phyloP scores from a whole-genome alignment of 768 basidiomycete species.

The Cyathus striatus region DNA sequence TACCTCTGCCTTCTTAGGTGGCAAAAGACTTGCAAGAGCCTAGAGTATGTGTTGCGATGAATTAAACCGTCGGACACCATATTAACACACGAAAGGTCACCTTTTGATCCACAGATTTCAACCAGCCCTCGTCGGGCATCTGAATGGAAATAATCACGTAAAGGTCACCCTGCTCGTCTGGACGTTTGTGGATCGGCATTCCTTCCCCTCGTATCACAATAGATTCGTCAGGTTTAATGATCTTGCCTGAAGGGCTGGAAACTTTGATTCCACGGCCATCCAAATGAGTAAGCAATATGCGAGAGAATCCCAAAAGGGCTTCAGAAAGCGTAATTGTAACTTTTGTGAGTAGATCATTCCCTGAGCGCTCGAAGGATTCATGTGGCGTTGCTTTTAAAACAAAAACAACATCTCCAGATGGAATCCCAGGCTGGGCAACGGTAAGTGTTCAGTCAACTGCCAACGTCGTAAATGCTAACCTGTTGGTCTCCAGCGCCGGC shows the following conservation, averaged over 20 bases:
- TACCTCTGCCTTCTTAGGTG: constrained; percentile 71
- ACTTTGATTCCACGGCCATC: constrained; percentile 90
- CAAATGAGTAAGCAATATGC: constrained; percentile 85
- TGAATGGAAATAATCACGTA: constrained; percentile 82
- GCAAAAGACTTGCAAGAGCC: constrained; percentile 63
- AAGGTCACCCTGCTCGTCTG: constrained; percentile 72
- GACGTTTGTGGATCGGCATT: constrained; percentile 74
- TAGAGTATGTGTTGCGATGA: constrained; percentile 19
- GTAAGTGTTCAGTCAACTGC: neutral
- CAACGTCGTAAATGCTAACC: constrained; percentile 32
- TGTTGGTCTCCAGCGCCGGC: constrained; percentile 91
- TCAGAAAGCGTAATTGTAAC: constrained; percentile 90
- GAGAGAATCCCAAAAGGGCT: constrained; percentile 90
- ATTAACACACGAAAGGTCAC: constrained; percentile 26
- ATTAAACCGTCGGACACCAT: neutral
- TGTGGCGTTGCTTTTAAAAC: constrained; percentile 65
- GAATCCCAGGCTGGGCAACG: constrained; percentile 64
- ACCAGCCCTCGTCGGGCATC: constrained; percentile 82
- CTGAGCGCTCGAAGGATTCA: constrained; percentile 77
- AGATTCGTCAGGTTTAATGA: constrained; percentile 69
- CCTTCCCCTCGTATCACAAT: constrained; percentile 82
- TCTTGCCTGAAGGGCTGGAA: constrained; percentile 65
- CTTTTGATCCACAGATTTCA: constrained; percentile 54
- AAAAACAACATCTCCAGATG: constrained; percentile 90
- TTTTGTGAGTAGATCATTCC: constrained; percentile 73